Conservation (phyloP, 2,329 filamentous ascomycete genomes). For the Sporothrix brasiliensis region DNA sequence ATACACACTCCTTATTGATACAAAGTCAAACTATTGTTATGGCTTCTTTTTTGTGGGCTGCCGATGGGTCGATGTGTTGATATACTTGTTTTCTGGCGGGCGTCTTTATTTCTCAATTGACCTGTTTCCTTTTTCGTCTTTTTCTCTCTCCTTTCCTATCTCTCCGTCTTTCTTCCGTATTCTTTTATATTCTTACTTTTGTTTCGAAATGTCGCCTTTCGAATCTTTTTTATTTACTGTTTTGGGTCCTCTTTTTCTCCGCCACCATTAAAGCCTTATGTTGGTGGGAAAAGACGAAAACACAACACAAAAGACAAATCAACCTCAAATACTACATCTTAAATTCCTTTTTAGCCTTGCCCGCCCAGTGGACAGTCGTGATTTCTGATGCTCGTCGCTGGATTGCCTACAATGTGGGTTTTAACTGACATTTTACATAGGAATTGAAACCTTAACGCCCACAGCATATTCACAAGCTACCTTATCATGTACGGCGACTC, state of each 20-base stretch:
- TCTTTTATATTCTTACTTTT: neutral
- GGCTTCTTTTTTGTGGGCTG: conserved; percentile 8
- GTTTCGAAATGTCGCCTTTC: no score
- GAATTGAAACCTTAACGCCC: no score
- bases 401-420: no score
- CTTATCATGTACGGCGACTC: no score
- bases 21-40: neutral
- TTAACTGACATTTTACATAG: no score
- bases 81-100: conserved; percentile 28
- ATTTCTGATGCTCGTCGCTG: no score
- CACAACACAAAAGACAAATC: neutral
- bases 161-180: neutral
- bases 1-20: conserved; percentile 17
- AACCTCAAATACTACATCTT: conserved; percentile 10
- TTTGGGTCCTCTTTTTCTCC: neutral
- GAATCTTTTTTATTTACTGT: neutral
- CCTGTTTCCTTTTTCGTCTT: conserved; percentile 7
- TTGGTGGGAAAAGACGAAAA: neutral
- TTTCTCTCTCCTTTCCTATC: neutral
- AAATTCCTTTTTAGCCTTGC: neutral
- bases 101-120: conserved; percentile 28
- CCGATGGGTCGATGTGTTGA: conserved; percentile 32
- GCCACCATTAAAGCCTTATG: no score
- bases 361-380: neutral
- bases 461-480: no score